These are phyloP conservation scores for Gonapodya prolifera DNA, from an alignment of 192 early-diverging fungal genomes.

Conservation along the genomic window DNA sequence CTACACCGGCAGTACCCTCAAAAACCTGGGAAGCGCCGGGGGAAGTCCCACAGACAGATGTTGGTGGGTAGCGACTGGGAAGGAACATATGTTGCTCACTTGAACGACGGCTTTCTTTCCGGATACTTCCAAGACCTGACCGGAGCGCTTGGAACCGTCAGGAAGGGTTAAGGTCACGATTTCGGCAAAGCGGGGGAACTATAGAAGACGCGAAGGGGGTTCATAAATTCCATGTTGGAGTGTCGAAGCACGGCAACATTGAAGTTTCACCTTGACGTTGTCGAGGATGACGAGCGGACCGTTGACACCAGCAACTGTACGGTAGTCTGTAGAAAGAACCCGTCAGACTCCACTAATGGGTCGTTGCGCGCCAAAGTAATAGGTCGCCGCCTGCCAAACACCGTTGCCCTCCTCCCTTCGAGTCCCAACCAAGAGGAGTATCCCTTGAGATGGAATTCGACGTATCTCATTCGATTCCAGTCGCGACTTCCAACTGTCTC, in stretches of 20 bases:
- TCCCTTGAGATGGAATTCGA: too few species aligned
- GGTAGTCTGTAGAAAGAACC: constrained; percentile 58
- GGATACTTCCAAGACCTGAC: constrained; percentile 94
- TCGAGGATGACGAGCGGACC: constrained; percentile 97
- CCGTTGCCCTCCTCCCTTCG: not conserved
- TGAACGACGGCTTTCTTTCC: constrained; percentile 94
- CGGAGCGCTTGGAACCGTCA: constrained; percentile 85
- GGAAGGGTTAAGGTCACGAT: constrained; percentile 95
- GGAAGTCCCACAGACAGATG: not conserved
- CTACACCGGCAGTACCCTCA: constrained; percentile 93
- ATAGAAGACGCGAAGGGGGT: not conserved
- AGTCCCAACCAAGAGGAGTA: too few species aligned
- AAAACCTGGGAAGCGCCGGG: constrained; percentile 66
- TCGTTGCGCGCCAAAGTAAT: not conserved
- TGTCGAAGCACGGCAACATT: not conserved
- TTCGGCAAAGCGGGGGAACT: constrained; percentile 94
- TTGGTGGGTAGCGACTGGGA: not conserved
- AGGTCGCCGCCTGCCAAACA: not conserved
- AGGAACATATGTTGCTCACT: constrained; percentile 25
- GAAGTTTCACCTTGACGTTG: constrained; percentile 73
- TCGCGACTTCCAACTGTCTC: too few species aligned
- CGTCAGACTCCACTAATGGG: not conserved
- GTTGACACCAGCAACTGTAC: constrained; percentile 94
- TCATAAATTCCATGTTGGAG: not conserved
- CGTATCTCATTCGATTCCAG: too few species aligned